Evolutionary conservation across 108 stramenopile genomes (phyloP).

Genomic region (Cylindrotheca closterium): DNA sequence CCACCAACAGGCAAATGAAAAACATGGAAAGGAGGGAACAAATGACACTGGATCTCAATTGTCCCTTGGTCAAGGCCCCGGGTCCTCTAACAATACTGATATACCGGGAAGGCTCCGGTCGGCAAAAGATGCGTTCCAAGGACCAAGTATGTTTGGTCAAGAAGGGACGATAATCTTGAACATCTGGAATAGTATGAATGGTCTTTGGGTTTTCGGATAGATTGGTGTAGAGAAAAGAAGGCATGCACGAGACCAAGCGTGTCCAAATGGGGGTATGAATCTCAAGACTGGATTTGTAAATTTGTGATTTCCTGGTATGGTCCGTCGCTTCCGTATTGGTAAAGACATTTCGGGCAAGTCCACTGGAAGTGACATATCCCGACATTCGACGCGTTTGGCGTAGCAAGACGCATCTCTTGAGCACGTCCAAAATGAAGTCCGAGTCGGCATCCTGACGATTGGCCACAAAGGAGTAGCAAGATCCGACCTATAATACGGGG

Average conservation of each 20-base stretch:
- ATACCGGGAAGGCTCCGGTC: slow-evolving; percentile 26
- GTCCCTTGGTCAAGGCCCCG: slow-evolving; percentile 29
- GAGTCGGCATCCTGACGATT: neutral
- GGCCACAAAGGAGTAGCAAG: slow-evolving; percentile 8
- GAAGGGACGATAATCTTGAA: slow-evolving; percentile 49
- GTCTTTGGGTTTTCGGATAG: slow-evolving; percentile 37
- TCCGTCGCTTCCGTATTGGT: slow-evolving; percentile 16
- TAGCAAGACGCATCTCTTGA: slow-evolving; percentile 16
- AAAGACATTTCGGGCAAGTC: slow-evolving; percentile 12
- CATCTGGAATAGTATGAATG: slow-evolving; percentile 49
- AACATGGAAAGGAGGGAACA: slow-evolving; percentile 42
- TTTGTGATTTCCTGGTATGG: neutral
- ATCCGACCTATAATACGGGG: too few species aligned
- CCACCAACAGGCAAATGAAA: slow-evolving; percentile 25
- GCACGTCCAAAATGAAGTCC: slow-evolving; percentile 12
- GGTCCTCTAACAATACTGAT: slow-evolving; percentile 41
- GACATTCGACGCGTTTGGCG: slow-evolving; percentile 17
- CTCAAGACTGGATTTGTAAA: slow-evolving; percentile 1
- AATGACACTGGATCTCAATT: slow-evolving; percentile 23
- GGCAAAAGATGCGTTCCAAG: slow-evolving; percentile 45
- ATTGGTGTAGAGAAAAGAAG: slow-evolving; percentile 12
- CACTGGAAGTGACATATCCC: slow-evolving; percentile 2
- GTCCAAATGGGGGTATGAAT: neutral
- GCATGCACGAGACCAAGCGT: neutral
- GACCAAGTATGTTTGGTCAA: slow-evolving; percentile 55